Conservation (phyloP, 768 basidiomycete genomes). For the Podaxis sp. region DNA sequence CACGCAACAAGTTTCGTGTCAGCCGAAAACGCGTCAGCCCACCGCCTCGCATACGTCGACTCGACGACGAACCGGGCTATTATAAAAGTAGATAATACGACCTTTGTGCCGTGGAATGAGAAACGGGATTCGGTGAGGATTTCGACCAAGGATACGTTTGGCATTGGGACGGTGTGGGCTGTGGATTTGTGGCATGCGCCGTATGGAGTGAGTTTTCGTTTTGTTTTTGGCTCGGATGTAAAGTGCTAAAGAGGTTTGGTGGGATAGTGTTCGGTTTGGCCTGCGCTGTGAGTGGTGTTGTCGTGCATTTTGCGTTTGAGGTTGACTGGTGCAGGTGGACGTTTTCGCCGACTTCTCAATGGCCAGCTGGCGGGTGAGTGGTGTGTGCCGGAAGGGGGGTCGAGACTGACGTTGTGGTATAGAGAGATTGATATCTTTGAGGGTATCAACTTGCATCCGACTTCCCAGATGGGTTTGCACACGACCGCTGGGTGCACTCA, state of each 20-base stretch:
- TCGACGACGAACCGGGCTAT: conserved; percentile 62
- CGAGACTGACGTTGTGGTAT: neutral
- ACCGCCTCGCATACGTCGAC: conserved; percentile 48
- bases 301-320: neutral
- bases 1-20: neutral
- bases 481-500: conserved; percentile 61
- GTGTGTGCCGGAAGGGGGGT: neutral
- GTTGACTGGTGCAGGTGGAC: conserved; percentile 34
- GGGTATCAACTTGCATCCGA: conserved; percentile 66
- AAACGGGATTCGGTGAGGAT: conserved; percentile 70
- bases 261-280: conserved; percentile 68
- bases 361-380: conserved; percentile 61
- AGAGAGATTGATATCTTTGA: conserved; percentile 82
- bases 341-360: conserved; percentile 42
- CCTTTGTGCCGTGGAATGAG: conserved; percentile 47
- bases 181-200: conserved; percentile 65
- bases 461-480: conserved; percentile 73
- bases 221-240: neutral
- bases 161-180: conserved; percentile 58
- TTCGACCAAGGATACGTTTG: conserved; percentile 49
- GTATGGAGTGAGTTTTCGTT: conserved; percentile 22
- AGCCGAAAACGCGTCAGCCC: conserved; percentile 1
- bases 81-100: conserved; percentile 71
- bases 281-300: conserved; percentile 41
- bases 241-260: neutral